Evolutionary conservation across 345 rosid species (phyloP).

Genomic region (Anacardium occidentale): DNA sequence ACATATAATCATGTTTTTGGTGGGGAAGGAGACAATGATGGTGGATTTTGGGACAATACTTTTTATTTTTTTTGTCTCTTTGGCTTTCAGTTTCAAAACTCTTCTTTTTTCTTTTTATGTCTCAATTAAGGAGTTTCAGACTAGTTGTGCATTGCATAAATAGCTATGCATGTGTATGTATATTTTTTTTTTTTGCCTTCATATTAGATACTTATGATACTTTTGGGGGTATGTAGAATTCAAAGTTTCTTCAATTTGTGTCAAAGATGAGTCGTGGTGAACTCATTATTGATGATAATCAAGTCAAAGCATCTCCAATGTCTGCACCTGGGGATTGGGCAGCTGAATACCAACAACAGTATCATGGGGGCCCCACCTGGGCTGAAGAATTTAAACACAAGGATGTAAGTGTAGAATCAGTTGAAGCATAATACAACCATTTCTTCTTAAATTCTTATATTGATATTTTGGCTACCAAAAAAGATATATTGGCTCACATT

Average conservation of each 20-base stretch:
- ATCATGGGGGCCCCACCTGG: constrained; percentile 70
- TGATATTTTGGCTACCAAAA: not conserved
- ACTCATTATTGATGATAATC: constrained; percentile 92
- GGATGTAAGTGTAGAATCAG: constrained; percentile 38
- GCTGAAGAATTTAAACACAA: constrained; percentile 74
- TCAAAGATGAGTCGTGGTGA: constrained; percentile 99
- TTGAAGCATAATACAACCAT: constrained; percentile 13
- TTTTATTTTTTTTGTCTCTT: too few relatives aligned
- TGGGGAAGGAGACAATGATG: too few relatives aligned
- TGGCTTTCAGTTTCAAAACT: too few relatives aligned
- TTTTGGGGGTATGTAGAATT: constrained; percentile 65
- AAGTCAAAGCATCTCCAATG: constrained; percentile 59
- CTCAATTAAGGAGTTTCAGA: too few relatives aligned
- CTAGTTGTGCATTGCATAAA: not conserved
- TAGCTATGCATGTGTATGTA: not conserved
- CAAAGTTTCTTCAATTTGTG: constrained; percentile 95
- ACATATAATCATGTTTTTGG: too few relatives aligned
- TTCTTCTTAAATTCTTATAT: not conserved
- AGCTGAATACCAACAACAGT: constrained; percentile 82
- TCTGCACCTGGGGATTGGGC: constrained; percentile 82
- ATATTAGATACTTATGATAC: constrained; percentile 18
- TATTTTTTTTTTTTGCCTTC: not conserved
- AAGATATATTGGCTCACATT: not conserved
- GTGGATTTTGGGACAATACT: too few relatives aligned
- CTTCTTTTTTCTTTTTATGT: too few relatives aligned